Base-by-base conservation (phyloP, 23 red algal species). In the Gracilaria domingensis region DNA sequence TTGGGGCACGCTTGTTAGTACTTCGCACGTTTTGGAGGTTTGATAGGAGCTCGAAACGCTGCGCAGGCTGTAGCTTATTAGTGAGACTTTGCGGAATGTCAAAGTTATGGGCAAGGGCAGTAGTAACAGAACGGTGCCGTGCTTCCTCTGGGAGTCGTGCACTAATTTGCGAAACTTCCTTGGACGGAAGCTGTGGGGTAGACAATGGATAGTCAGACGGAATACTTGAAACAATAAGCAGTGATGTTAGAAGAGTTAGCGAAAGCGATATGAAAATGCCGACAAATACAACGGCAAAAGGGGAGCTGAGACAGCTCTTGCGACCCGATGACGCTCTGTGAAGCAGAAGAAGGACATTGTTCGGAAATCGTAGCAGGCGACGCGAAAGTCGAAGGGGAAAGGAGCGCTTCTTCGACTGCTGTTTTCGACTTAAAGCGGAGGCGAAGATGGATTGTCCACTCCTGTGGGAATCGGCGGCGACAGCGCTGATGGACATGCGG, bases 21-120 rank as follows among this genome's bases (percentile, higher is more conserved):
- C 60, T 64, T 6, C 69, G 71, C 14, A 33, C 47, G 76, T 64
- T 37, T 39, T 90, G 87, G 1, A 90, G 73, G 21, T 80, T 61
- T 21, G 87, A 50, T 0, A 90, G 74, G 33, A 90, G 56, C 14
- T 37, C 17, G 23, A 77, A 90, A 6, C 87, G 72, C 39, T 90
- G 56, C 16, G 14, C 8, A 0, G 58, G 71, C 47, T 73, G 57
- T 28, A 90, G 56, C 30, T 90, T 90, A 8, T 74, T 28, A n/a
- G 87, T 61, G 23, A 90, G 87, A 36, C 87, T 90, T 8, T 74
- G 76, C 0, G 87, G 87, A 90, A 90, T 49, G 26, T 80, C 40
- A 35, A 90, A 90, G 28, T 50, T n/a, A 33, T 71, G 48, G 13
- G 44, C 65, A 20, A 87, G 67, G 0, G 84, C 44, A 8, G 21